A percentile compares a stretch with the other conserved stretches of the same genome.
phyloP scores from a whole-genome alignment of 1,139 yeast species.

The Yamadazyma atmosphaerica region DNA sequence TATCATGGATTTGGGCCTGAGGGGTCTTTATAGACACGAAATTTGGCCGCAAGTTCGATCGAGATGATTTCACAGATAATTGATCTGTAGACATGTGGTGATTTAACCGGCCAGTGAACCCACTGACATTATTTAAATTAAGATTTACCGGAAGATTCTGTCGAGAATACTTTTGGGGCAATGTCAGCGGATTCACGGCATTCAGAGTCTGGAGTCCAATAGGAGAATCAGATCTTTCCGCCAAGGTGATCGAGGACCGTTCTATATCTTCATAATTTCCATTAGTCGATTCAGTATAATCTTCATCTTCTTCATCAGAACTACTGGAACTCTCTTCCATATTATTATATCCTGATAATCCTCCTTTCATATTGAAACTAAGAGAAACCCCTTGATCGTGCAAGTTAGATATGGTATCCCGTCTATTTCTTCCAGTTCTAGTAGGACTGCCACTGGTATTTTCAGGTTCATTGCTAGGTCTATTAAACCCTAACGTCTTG shows the following conservation, averaged over 20 bases:
- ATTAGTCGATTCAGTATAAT: slow-evolving; percentile 6
- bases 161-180: slow-evolving; percentile 3
- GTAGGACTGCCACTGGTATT: slow-evolving; percentile 6
- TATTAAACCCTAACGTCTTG: slow-evolving; percentile 27
- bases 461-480: slow-evolving; percentile 12
- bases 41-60: slow-evolving; percentile 56
- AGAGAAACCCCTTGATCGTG: slow-evolving; percentile 76
- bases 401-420: slow-evolving; percentile 56
- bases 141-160: slow-evolving; percentile 3
- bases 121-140: slow-evolving; percentile 3
- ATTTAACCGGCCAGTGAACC: not conserved
- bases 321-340: slow-evolving; percentile 15
- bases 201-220: slow-evolving; percentile 9
- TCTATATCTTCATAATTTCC: too few species aligned
- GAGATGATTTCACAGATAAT: slow-evolving; percentile 32
- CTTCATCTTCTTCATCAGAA: slow-evolving; percentile 18
- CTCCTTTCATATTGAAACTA: slow-evolving; percentile 59
- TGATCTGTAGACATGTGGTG: slow-evolving; percentile 17
- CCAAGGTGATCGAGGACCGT: not conserved
- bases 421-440: slow-evolving; percentile 25
- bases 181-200: not conserved
- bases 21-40: slow-evolving; percentile 82
- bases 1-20: slow-evolving; percentile 63
- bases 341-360: slow-evolving; percentile 27
- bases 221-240: not conserved